Conservation (phyloP, 2,329 filamentous ascomycete genomes). For the Cytospora schulzeri region DNA sequence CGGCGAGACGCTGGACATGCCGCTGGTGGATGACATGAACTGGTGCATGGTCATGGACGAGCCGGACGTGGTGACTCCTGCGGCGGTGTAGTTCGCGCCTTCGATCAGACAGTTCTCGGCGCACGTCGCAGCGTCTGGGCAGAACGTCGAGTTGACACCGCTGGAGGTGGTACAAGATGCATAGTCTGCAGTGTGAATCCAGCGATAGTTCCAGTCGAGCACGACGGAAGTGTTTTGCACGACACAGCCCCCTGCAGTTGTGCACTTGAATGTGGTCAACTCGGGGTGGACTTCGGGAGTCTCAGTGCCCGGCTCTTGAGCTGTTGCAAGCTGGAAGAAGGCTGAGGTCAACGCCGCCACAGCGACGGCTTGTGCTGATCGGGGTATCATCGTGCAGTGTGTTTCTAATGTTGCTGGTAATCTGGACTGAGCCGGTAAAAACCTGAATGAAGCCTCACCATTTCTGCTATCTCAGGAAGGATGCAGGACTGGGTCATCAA, state of each 20-base stretch:
- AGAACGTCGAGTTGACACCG: slow-evolving; percentile 39
- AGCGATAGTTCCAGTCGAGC: slow-evolving; percentile 43
- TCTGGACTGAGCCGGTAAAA: background rate
- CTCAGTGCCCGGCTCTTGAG: slow-evolving; percentile 34
- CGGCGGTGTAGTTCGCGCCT: slow-evolving; percentile 45
- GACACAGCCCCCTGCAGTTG: slow-evolving; percentile 45
- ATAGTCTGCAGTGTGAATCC: slow-evolving; percentile 40
- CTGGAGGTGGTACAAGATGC: slow-evolving; percentile 32
- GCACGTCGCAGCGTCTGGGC: slow-evolving; percentile 47
- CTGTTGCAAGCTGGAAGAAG: slow-evolving; percentile 29
- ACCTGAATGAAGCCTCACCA: background rate
- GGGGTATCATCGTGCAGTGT: slow-evolving; percentile 7
- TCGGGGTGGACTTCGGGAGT: slow-evolving; percentile 45
- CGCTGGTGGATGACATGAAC: slow-evolving; percentile 31
- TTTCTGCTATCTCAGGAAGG: background rate
- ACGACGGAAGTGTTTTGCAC: slow-evolving; percentile 46
- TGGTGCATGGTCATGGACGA: slow-evolving; percentile 35
- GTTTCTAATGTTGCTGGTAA: background rate
- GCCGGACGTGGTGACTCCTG: slow-evolving; percentile 33
- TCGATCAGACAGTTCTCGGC: slow-evolving; percentile 53
- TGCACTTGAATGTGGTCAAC: slow-evolving; percentile 49
- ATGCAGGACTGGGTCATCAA: no score
- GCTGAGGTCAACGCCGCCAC: background rate
- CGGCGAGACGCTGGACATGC: slow-evolving; percentile 35
- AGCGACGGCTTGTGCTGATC: background rate